Base-by-base conservation (phyloP, 129 eudicot species). In the Pseudognaphalium luteoalbum region DNA sequence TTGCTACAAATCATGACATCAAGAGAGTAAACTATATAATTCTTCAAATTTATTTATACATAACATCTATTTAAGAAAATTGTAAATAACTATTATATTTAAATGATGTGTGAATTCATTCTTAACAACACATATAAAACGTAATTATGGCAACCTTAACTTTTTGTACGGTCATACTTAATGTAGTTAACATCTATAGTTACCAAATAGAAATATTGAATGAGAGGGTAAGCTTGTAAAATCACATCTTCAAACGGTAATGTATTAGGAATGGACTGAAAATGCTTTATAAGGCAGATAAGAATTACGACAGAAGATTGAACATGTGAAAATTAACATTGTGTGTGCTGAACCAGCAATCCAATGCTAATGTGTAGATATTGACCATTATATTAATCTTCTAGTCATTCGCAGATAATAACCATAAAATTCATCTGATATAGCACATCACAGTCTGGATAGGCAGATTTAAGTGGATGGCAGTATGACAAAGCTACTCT, bases 321-420 rank as follows among this genome's bases (percentile, higher is more conserved):
- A 16, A 66, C 5, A 39, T 56, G 25, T 34, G 39, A 56, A 39
- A 39, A 10, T 37, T 39, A 39, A 39, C 3, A 39, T 66, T 76
- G 28, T 66, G 57, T 21, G 65, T 76, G 66, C 37, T 52, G 66
- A 76, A 65, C 80, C 64, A 32, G 22, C 72, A 50, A 51, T 65
- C 22, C 16, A 12, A 51, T 21, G 21, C 73, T 54, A 51, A 59
- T 52, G 22, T 51, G 73, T 76, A 58, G 67, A 51, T 42, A 21
- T 30, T 42, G 9, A 25, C 63, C 51, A 50, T 32, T 14, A 76
- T 68, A 37, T 9, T 37, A 35, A 67, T 32, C 67, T 58, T 25
- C 19, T 68, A 51, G 39, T 37, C 42, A 56, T 56, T 77, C 58
- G 68, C 67, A 57, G 12, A 77, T 68, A 57, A 54, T 68, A 56